A percentile compares a stretch with the other conserved stretches of the same genome.
Evolutionary conservation across 2,329 filamentous ascomycete genomes (phyloP).

Genomic region (Trichoderma simmonsii): DNA sequence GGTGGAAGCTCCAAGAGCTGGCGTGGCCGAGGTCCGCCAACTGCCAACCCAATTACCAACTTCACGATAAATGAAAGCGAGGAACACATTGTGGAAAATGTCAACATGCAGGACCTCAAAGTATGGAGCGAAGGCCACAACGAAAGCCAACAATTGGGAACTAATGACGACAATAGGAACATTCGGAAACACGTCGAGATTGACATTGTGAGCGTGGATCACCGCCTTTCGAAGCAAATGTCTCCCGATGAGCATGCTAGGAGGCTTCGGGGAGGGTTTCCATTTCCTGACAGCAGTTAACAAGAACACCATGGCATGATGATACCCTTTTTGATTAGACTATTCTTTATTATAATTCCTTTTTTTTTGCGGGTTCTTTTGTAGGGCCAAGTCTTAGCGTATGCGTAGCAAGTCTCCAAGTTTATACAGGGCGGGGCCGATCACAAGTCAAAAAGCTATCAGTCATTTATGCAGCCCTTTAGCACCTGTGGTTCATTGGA

Average conservation of each 20-base stretch:
- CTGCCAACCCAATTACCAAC: slow-evolving; percentile 21
- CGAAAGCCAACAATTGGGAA: neutral
- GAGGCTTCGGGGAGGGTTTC: neutral
- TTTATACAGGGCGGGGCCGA: neutral
- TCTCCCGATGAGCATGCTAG: slow-evolving; percentile 1
- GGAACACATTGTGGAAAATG: slow-evolving; percentile 23
- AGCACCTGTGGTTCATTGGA: neutral
- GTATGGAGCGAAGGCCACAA: slow-evolving; percentile 3
- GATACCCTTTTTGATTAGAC: neutral
- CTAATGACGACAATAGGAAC: neutral
- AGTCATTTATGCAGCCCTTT: neutral
- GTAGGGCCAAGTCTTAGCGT: neutral
- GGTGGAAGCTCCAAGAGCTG: slow-evolving; percentile 21
- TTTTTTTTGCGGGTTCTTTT: neutral
- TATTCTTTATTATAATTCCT: neutral
- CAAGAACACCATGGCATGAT: neutral
- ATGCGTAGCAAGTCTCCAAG: neutral
- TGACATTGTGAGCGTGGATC: neutral
- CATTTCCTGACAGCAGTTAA: neutral
- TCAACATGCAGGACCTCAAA: slow-evolving; percentile 24
- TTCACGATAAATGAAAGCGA: slow-evolving; percentile 26
- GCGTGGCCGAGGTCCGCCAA: slow-evolving; percentile 18
- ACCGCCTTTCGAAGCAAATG: neutral
- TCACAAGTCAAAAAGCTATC: neutral
- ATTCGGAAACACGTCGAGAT: slow-evolving; percentile 6